phyloP scores from a whole-genome alignment of 2,329 filamentous ascomycete species.

The Colletotrichum eremochloae region DNA sequence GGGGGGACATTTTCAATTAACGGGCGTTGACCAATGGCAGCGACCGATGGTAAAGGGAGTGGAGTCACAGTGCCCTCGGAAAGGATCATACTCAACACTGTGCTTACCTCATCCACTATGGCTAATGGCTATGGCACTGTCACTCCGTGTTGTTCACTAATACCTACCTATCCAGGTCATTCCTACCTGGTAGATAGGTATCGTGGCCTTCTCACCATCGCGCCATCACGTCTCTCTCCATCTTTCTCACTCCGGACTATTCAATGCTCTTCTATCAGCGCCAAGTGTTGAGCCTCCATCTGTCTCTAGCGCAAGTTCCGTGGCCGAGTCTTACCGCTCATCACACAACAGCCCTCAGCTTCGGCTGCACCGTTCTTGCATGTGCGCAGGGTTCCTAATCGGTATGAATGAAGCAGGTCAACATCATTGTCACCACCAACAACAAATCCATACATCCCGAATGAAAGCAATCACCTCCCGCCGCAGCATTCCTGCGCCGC shows the following conservation, averaged over 20 bases:
- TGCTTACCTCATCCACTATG: neutral
- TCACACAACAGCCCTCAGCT: no score
- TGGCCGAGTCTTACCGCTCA: neutral
- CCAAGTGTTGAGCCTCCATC: neutral
- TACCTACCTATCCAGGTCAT: no score
- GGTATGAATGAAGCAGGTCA: neutral
- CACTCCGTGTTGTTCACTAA: no score
- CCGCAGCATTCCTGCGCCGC: conserved; percentile 3
- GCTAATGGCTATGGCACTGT: neutral
- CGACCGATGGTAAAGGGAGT: neutral
- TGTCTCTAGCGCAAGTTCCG: neutral
- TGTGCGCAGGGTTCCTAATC: neutral
- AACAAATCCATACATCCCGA: neutral
- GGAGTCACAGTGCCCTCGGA: neutral
- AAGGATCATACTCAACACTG: neutral
- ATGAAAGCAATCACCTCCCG: neutral
- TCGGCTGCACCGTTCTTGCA: neutral
- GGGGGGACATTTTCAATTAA: conserved; percentile 32
- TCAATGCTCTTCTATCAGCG: neutral
- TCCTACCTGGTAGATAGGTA: no score
- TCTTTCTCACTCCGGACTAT: neutral
- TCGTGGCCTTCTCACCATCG: neutral
- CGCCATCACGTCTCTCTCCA: neutral
- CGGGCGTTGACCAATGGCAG: conserved; percentile 17
- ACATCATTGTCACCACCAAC: neutral